These are phyloP conservation scores for Diutina catenulata DNA, from an alignment of 1,139 yeast genomes.

Conservation along the genomic window DNA sequence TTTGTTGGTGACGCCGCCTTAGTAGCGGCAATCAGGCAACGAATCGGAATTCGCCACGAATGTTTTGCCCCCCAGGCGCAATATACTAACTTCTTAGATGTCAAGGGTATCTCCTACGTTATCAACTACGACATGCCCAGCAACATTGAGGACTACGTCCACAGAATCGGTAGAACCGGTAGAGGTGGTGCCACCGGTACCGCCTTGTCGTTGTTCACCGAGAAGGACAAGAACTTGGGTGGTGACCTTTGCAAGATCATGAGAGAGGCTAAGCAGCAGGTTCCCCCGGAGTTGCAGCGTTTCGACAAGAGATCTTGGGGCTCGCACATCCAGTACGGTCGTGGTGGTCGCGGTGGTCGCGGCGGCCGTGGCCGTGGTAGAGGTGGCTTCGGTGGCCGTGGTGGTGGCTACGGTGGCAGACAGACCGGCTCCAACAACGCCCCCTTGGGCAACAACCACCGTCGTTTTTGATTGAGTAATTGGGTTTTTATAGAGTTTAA, in stretches of 20 bases:
- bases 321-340: conserved; percentile 45
- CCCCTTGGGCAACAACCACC: conserved; percentile 15
- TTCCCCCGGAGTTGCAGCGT: conserved; percentile 55
- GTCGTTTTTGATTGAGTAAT: conserved; percentile 14
- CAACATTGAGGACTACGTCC: conserved; percentile 95
- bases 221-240: conserved; percentile 78
- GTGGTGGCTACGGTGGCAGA: conserved; percentile 29
- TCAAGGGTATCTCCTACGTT: conserved; percentile 90
- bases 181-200: conserved; percentile 97
- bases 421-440: conserved; percentile 16
- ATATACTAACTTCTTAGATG: conserved; percentile 47
- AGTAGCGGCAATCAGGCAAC: too few species aligned
- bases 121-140: conserved; percentile 96
- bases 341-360: conserved; percentile 31
- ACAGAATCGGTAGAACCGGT: conserved; percentile 95
- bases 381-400: conserved; percentile 30
- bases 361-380: conserved; percentile 25
- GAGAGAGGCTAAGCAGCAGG: conserved; percentile 89
- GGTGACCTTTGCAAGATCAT: conserved; percentile 82
- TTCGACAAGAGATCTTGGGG: conserved; percentile 44
- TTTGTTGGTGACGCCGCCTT: too few species aligned
- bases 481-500: conserved; percentile 1
- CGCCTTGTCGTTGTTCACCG: conserved; percentile 90
- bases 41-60: too few species aligned
- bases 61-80: too few species aligned